Evolutionary conservation across 306 rosid genomes (phyloP), one percentile per base, ranked within the genome.

Genomic region (Vigna unguiculata): DNA sequence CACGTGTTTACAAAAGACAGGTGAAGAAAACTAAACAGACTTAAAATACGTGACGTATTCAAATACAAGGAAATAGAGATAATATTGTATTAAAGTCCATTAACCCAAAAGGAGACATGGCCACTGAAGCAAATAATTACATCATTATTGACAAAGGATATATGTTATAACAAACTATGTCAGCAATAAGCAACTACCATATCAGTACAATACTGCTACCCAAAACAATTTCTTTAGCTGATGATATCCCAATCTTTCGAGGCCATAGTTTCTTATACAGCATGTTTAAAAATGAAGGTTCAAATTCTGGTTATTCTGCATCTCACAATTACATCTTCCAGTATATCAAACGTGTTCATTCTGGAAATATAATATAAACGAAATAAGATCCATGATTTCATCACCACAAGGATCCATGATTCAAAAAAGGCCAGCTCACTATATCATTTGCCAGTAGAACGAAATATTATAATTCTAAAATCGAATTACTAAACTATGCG

Each of bases 261-360:
- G 66, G 43, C 46, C 63, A 61, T 22, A 78, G 72, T 32, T 65
- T 54, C 75, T 32, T 19, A 22, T 52, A 69, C 20, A 51, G 30
- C 62, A 62, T 12, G 32, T 61, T 41, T 19, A 57, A 64, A 82
- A 71, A 40, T 36, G 73, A 72, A 75, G 72, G 64, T 47, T 72
- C 57, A 21, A 52, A 53, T 54, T 72, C 64, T 30, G 21, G 46
- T 46, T 66, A 15, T 19, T 61, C 17, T 61, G 4, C 4, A 1
- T 24, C 57, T 47, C n/a, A 36, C 15, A 59, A 51, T 43, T 34
- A 70, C 68, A 76, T 9, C 62, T 52, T 43, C n/a, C 19, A 70
- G 38, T 3, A 53, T 1, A 19, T 43, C 17, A 76, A 16, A 48
- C 40, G 28, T 34, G 22, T 60, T 51, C 15, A 62, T 24, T 10